Evolutionary conservation across 495 filamentous ascomycete species (phyloP), one percentile per base, ranked within the genome.

Genomic region (Poronia punctata): DNA sequence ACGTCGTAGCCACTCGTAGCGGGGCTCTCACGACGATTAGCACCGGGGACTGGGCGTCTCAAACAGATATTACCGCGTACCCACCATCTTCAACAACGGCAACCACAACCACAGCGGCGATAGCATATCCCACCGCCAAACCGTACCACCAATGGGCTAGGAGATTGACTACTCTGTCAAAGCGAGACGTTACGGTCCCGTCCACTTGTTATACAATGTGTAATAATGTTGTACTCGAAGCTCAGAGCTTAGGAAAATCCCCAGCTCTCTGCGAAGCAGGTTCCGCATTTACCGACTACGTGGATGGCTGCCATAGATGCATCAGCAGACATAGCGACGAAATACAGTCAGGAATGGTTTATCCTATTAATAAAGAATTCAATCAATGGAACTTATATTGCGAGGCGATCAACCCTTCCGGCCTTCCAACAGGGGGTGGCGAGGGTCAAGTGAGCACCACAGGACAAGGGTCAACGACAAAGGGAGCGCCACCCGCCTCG

Each of bases 161-260:
- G 36, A 45, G 18, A 11, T 43, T 28, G 25, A n/a, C 28, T 5
- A 17, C 20, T 16, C 46, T 61, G 17, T 35, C 25, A 2, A 68
- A 68, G 46, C 65, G 67, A 17, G 62, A 60, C 11, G 45, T 46
- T 2, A 50, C 61, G 6, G 46, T 65, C 8, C 70, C 75, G 4
- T 6, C 62, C 8, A 23, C 57, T 2, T 84, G 80, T 55, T 82
- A 57, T 48, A 61, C 59, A n/a, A 31, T 53, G 5, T 84, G 80
- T 53, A 72, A 75, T 38, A 64, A 65, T 26, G 67, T 65, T 9
- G 60, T 43, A 14, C 15, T 66, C 0, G 76, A 76, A 40, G 72
- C 63, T 1, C 60, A 76, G 36, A 15, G 24, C 0, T 38, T 63
- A 5, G 79, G 78, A 9, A 78, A 76, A 40, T 39, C 42, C 0